These are phyloP conservation scores for Skeletonema marinoi DNA, from an alignment of 108 stramenopile genomes.

Conservation along the genomic window DNA sequence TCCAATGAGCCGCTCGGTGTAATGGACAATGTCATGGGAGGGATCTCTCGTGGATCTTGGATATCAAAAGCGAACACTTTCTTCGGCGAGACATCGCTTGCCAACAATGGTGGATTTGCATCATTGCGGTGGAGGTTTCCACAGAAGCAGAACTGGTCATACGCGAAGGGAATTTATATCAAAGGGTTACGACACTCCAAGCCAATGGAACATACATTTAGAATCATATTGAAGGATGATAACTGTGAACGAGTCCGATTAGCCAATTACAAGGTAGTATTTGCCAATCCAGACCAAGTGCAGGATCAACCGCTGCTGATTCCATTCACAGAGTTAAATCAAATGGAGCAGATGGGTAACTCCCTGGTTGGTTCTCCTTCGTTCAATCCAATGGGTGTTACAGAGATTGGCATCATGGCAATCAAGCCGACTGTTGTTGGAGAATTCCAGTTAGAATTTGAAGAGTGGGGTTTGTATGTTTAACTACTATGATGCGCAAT, in stretches of 20 bases:
- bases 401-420: constrained; percentile 62
- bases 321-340: constrained; percentile 48
- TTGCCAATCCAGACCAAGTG: constrained; percentile 49
- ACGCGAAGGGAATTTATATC: constrained; percentile 57
- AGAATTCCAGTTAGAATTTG: constrained; percentile 47
- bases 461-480: constrained; percentile 61
- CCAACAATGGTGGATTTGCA: constrained; percentile 63
- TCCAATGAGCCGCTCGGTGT: constrained; percentile 35
- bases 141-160: constrained; percentile 45
- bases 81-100: constrained; percentile 46
- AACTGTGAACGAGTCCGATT: constrained; percentile 48
- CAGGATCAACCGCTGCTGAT: constrained; percentile 30
- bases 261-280: constrained; percentile 55
- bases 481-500: neutral
- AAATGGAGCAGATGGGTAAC: constrained; percentile 62
- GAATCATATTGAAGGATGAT: constrained; percentile 52
- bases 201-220: constrained; percentile 49
- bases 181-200: constrained; percentile 43
- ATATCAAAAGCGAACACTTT: constrained; percentile 36
- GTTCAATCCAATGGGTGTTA: constrained; percentile 50
- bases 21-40: constrained; percentile 65
- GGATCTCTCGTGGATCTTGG: constrained; percentile 49
- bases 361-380: constrained; percentile 32
- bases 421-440: constrained; percentile 66
- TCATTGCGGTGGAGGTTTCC: constrained; percentile 58